Evolutionary conservation across 1,284 basidiomycete species (phyloP), one percentile per base, ranked within the genome.

Genomic region (Cryptococcus maquisensis): DNA sequence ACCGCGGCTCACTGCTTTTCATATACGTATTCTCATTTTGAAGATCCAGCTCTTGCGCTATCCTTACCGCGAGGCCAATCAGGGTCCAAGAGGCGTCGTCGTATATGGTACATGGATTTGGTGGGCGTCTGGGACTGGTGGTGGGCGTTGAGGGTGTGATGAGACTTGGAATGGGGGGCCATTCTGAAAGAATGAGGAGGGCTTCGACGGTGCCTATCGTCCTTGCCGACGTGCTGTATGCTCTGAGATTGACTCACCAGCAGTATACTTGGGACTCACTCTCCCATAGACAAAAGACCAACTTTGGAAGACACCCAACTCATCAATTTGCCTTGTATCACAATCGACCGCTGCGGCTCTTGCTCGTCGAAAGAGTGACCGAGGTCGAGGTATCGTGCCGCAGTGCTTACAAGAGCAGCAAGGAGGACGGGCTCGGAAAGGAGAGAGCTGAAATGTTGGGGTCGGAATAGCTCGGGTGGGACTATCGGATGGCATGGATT

Each of bases 181-280:
- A 64, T 51, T 64, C 62, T 47, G 55, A 58, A 6, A 64, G 52
- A 9, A 64, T 53, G 6, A 64, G 53, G 13, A 64, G 36, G 2
- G 62, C 62, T 46, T 64, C 62, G 16, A 64, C 62, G 0, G 62
- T 64, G 3, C 62, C 62, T 10, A 63, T 61, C 0, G 62, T 61
- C 1, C 62, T 52, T 9, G 55, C 42, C 8, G 55, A 37, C 4
- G 57, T 54, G 4, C 59, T 61, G 32, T 20, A 18, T 21, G 7
- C 10, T 10, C 28, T 32, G 7, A 32, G 28, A 8, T 10, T 32
- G 10, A 6, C 6, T 32, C 4, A 6, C 28, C 1, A n/a, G 32
- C 28, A 37, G 38, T 28, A 20, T 4, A 35, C 6, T 9, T 10
- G 10, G 23, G 9, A 60, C 61, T 39, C 47, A 60, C 58, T 56